Evolutionary conservation across 1,284 basidiomycete species (phyloP), one percentile per base, ranked within the genome.

Genomic region (Exsudoporus floridanus): DNA sequence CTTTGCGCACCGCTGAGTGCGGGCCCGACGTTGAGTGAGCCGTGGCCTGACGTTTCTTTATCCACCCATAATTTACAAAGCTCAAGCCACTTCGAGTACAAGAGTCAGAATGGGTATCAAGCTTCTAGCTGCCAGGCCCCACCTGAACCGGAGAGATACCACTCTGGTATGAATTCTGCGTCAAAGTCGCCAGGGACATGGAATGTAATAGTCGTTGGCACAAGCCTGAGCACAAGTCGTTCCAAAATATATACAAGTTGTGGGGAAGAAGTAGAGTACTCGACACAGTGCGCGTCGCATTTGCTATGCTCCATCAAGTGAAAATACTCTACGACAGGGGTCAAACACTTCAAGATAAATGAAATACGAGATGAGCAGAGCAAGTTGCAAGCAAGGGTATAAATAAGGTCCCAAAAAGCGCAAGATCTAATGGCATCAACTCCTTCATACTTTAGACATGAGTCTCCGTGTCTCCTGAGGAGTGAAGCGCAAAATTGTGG

Each of bases 401-500:
- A 13, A 19, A 40, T n/a, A 43, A 36, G 31, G 27, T 37, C 14
- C 34, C 25, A 6, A 46, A 27, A 28, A 33, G n/a, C 13, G 9
- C 16, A 19, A 28, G 14, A 12, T 16, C 31, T 10, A 12, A 42
- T 49, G 52, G 30, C 48, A 53, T 62, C 34, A 45, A 28, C 18
- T 25, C 23, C 19, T 13, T 70, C 73, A 82, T 43, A 87, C 80
- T 68, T 90, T 92, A 5, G 91, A 86, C 57, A 90, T 81, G 37
- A 97, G 76, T 49, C 94, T 76, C 36, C 94, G 77, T 10, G 93
- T 91, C 68, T 98, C 94, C 63, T 95, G 90, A 3, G 94, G 94
- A 2, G 94, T 98, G 64, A 98, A 97, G 48, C 84, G 88, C 39
- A 98, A 71, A 45, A 98, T 94, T 39, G 92, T 93, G 1, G 92